Conservation (phyloP, 2,329 filamentous ascomycete species). For the Setomelanomma holmii region DNA sequence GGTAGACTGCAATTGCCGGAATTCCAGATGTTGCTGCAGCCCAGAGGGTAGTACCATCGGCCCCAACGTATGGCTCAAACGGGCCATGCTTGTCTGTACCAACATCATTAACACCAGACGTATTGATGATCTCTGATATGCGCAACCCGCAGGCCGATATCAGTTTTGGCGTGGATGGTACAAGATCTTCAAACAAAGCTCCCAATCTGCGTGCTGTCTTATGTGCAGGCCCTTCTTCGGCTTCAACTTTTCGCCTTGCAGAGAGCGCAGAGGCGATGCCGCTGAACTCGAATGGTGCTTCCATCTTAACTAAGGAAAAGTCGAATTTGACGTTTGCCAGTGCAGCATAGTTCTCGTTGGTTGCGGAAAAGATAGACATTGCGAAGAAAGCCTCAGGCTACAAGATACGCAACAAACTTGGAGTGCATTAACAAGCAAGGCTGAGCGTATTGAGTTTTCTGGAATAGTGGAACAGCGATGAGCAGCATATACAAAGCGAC, state of each 20-base stretch:
- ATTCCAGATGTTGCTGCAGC: conserved; percentile 34
- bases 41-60: conserved; percentile 27
- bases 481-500: too few species aligned
- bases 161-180: conserved; percentile 13
- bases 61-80: too few species aligned
- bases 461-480: too few species aligned
- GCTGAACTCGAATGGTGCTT: conserved; percentile 15
- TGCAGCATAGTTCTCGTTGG: conserved; percentile 19
- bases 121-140: conserved; percentile 13
- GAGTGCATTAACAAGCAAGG: too few species aligned
- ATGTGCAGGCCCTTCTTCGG: conserved; percentile 16
- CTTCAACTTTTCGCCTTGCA: neutral
- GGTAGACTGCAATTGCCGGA: conserved; percentile 38
- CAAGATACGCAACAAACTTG: too few species aligned
- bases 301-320: conserved; percentile 21
- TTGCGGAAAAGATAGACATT: conserved; percentile 2
- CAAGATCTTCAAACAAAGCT: conserved; percentile 12
- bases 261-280: conserved; percentile 8
- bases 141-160: conserved; percentile 14
- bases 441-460: too few species aligned
- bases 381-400: too few species aligned
- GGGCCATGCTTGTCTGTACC: too few species aligned
- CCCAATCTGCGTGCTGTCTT: conserved; percentile 15
- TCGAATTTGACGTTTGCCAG: conserved; percentile 22
- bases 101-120: neutral